Evolutionary conservation across 371 early-diverging fungal genomes (phyloP).

Genomic region (Apophysomyces elegans): DNA sequence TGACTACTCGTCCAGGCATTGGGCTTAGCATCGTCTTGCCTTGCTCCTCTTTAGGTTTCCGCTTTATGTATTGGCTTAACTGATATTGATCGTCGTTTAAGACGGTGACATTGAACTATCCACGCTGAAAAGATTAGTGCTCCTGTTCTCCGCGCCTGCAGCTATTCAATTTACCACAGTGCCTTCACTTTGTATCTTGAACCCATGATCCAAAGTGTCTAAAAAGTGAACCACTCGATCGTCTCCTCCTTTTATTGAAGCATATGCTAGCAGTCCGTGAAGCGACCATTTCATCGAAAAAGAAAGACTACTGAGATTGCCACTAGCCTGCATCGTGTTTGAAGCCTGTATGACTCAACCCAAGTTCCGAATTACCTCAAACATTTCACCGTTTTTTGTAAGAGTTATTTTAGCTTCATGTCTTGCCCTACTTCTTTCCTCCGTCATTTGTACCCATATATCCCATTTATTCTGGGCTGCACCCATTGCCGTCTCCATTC

Average conservation of each 20-base stretch:
- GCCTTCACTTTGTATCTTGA: conserved; percentile 82
- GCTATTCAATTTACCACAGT: conserved; percentile 62
- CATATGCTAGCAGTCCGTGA: conserved; percentile 74
- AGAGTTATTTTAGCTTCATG: conserved; percentile 31
- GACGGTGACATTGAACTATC: conserved; percentile 72
- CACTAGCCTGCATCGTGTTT: not conserved
- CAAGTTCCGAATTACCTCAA: conserved; percentile 33
- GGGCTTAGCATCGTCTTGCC: conserved; percentile 81
- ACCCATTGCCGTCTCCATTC: conserved; percentile 68
- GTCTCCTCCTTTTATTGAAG: conserved; percentile 41
- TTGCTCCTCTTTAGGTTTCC: conserved; percentile 72
- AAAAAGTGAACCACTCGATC: conserved; percentile 79
- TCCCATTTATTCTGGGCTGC: conserved; percentile 15
- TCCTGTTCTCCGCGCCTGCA: not conserved
- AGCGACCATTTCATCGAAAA: conserved; percentile 73
- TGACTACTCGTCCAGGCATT: conserved; percentile 94
- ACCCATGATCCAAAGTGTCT: conserved; percentile 75
- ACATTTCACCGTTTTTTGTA: conserved; percentile 17
- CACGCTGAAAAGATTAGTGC: no score
- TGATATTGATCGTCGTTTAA: conserved; percentile 64
- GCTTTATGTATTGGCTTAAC: conserved; percentile 75
- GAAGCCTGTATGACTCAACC: not conserved
- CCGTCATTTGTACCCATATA: conserved; percentile 55
- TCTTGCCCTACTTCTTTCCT: conserved; percentile 49
- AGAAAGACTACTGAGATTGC: conserved; percentile 29